Evolutionary conservation across 2,329 filamentous ascomycete genomes (phyloP), one percentile per base, ranked within the genome.

Genomic region (Blastomyces parvus): DNA sequence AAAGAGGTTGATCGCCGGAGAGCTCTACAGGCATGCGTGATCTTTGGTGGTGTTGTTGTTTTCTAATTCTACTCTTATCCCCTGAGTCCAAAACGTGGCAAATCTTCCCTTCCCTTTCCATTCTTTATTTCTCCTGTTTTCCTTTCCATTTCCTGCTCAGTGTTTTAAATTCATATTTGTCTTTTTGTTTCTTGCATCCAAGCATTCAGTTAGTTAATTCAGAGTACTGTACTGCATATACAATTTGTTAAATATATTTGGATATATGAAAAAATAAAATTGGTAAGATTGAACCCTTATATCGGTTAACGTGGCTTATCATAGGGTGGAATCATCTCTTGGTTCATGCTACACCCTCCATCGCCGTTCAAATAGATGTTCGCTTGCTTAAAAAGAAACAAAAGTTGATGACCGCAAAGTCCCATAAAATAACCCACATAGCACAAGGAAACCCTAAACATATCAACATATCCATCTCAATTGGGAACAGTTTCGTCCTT

Each of bases 1-100:
- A 84, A 82, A 73, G 86, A 88, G 77, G 75, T 86, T 59, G 85
- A 88, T 71, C 76, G 85, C 52, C 76, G 83, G 66, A 77, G 83
- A 64, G 70, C 77, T 64, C 72, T 81, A 59, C 83, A 87, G 76
- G 72, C 79, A 55, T 78, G 79, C 63, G 73, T 78, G 9, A 27
- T 68, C 52, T 17, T 56, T 6, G 56, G 44, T 19, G 62, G 27
- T 60, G 44, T 14, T 38, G 25, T 22, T 42, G 11, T 0, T 40
- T 52, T 1, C 4, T 14, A 7, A 38, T 57, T 58, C 36, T 40
- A n/a, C 33, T 44, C 57, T 44, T 46, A 38, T 42, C 14, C 14
- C 25, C 53, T 7, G 7, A 19, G 13, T 38, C 36, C 8, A 38
- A 11, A 38, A 38, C 9, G 3, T 38, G 9, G 36, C 9, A 8